Conservation (phyloP, 768 basidiomycete genomes). For the Arthromyces matolae region DNA sequence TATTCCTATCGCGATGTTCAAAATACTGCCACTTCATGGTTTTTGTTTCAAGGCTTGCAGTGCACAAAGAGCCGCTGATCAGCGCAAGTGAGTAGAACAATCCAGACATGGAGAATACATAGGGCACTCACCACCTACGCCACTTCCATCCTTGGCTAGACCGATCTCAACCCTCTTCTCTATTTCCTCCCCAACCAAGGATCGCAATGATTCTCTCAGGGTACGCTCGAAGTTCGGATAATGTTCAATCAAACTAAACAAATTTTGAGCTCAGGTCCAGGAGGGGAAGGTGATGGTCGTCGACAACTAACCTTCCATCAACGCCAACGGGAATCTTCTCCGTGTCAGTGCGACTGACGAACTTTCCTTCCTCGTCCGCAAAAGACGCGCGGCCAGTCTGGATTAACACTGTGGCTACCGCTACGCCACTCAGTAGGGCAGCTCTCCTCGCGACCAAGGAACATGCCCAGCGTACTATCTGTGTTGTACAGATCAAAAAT, state of each 20-base stretch:
- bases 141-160: slow-evolving; percentile 95
- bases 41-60: slow-evolving; percentile 78
- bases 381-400: slow-evolving; percentile 73
- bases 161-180: slow-evolving; percentile 83
- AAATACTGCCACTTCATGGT: slow-evolving; percentile 27
- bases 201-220: slow-evolving; percentile 70
- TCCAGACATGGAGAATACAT: slow-evolving; percentile 7
- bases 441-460: slow-evolving; percentile 78
- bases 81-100: background rate
- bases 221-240: slow-evolving; percentile 83
- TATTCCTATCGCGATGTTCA: slow-evolving; percentile 1
- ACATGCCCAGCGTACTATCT: slow-evolving; percentile 81
- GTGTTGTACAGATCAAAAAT: slow-evolving; percentile 17
- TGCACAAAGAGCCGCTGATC: slow-evolving; percentile 80
- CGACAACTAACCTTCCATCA: slow-evolving; percentile 76
- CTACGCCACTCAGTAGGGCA: slow-evolving; percentile 78
- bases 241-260: slow-evolving; percentile 78
- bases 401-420: slow-evolving; percentile 79
- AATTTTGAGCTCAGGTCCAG: background rate
- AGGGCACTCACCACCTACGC: slow-evolving; percentile 82
- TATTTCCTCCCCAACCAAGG: slow-evolving; percentile 74
- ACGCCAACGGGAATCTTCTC: slow-evolving; percentile 78
- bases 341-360: slow-evolving; percentile 27
- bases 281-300: no score
- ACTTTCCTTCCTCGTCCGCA: slow-evolving; percentile 34